Base-by-base conservation (phyloP, 257 asterid species). In the Lithospermum erythrorhizon region DNA sequence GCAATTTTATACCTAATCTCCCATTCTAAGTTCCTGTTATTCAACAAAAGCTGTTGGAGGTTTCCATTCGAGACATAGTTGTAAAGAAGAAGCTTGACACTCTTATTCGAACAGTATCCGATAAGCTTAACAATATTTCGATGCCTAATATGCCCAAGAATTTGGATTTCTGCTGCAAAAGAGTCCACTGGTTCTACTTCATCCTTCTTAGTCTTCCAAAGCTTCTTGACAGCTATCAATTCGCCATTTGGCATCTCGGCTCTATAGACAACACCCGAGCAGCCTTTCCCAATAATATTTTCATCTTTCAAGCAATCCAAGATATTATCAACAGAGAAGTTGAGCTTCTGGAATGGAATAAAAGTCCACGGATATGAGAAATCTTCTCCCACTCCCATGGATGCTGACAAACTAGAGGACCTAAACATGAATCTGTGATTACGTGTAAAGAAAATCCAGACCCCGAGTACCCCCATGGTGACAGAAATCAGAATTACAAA, bases 331-430 rank as follows among this genome's bases (percentile, higher is more conserved):
- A 87, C 72, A 1, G 80, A 62, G 69, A 82, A 85, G 67, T 75
- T 83, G 37, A 83, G 84, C 82, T 83, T 91, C 72, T 82, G 95
- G 60, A 91, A 91, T 4, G 98, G 96, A 20, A 87, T 91, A 23
- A 87, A 91, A 29, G 82, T 87, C 96, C 98, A 87, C 0, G 96
- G 96, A 70, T 85, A 87, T 18, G 98, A 87, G 59, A 85, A 87
- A 53, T 87, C 93, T 45, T 87, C 96, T 56, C 72, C 85, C n/a
- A 61, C 69, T 6, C 72, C 35, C 4, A 85, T 59, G 21, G 74
- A 64, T 29, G 60, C 62, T 3, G 78, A 27, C 65, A 76, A 11
- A 35, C 75, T 62, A 1, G 80, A 57, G 37, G 77, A 65, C 70
- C 82, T 87, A 4, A 75, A 69, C 59, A 62, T 65, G 55, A 75